A percentile compares a stretch with the other conserved stretches of the same genome.
These are phyloP conservation scores for Rhodotorula toruloides DNA, from an alignment of 768 basidiomycete species.

Conservation along the genomic window DNA sequence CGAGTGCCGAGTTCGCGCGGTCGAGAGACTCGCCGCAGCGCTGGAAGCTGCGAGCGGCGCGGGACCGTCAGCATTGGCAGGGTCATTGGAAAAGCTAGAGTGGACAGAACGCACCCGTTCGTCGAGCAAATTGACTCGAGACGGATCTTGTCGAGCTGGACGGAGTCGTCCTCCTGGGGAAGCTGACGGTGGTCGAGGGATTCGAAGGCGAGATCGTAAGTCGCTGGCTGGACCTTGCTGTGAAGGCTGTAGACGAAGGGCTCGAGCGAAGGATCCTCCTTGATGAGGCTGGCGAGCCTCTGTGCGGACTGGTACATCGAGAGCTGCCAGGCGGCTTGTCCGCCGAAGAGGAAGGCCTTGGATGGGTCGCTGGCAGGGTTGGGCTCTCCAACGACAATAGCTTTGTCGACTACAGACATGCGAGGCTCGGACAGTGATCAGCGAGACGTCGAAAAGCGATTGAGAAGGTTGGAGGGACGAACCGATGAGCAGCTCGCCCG, in stretches of 20 bases:
- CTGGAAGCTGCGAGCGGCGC: no score
- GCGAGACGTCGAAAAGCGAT: neutral
- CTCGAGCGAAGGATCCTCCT: neutral
- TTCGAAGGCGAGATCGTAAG: neutral
- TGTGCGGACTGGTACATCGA: neutral
- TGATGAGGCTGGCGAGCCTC: neutral
- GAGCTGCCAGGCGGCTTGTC: neutral
- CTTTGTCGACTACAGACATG: constrained; percentile 11
- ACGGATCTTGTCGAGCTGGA: constrained; percentile 41
- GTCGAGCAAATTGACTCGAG: constrained; percentile 42
- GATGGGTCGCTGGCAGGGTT: no score
- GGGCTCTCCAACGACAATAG: neutral
- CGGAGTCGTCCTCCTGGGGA: constrained; percentile 4
- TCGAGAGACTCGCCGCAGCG: no score
- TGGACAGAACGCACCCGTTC: constrained; percentile 44
- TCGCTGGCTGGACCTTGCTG: neutral
- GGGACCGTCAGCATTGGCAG: no score
- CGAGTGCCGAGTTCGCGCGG: no score
- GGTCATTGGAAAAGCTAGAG: no score
- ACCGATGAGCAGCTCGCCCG: constrained; percentile 25
- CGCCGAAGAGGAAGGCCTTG: neutral
- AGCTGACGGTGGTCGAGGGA: neutral
- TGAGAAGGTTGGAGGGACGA: neutral
- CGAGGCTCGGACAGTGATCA: accelerated
- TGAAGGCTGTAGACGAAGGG: neutral